Evolutionary conservation across 2,329 filamentous ascomycete species (phyloP), one percentile per base, ranked within the genome.

Genomic region (Fusarium stilboides): DNA sequence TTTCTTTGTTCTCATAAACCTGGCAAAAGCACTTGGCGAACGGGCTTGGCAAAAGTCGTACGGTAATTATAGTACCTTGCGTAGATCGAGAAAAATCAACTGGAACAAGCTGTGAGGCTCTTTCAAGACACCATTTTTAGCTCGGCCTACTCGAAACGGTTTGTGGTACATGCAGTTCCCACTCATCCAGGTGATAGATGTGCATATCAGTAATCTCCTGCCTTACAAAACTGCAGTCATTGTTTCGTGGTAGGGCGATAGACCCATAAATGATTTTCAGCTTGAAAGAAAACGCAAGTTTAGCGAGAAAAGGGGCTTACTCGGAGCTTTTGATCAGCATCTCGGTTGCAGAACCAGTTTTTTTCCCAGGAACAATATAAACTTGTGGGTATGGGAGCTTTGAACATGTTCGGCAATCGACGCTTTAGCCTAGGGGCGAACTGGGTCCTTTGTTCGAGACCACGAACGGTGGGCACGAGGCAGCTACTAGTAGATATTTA

Each of bases 371-470:
- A 36, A 8, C 40, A 42, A 42, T 13, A 40, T 24, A 9, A 20
- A 24, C 12, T 22, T 42, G 40, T 42, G 40, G 34, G 34, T 17
- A 36, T 15, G 15, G 15, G 19, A 24, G 20, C 20, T 15, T 14
- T 24, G 40, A 42, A 24, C 13, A 15, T 12, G 60, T 52, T 65
- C 62, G 62, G 60, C 46, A 59, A 65, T 65, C 60, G 60, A 65
- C 36, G 60, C 60, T 45, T 31, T 31, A 59, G 24, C 12, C 28
- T 34, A 42, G 28, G 34, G 17, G 26, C 22, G 31, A 62, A 62
- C 46, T 26, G 36, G 26, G 10, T 37, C n/a, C 17, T 20, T 20
- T 20, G 31, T 40, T 47, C 46, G 33, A 62, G 60, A 37, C 49
- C 47, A 31, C 17, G 34, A 36, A 36, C 34, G 34, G 17, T n/a